Evolutionary conservation across 345 rosid species (phyloP).

Genomic region (Arabidopsis thaliana): DNA sequence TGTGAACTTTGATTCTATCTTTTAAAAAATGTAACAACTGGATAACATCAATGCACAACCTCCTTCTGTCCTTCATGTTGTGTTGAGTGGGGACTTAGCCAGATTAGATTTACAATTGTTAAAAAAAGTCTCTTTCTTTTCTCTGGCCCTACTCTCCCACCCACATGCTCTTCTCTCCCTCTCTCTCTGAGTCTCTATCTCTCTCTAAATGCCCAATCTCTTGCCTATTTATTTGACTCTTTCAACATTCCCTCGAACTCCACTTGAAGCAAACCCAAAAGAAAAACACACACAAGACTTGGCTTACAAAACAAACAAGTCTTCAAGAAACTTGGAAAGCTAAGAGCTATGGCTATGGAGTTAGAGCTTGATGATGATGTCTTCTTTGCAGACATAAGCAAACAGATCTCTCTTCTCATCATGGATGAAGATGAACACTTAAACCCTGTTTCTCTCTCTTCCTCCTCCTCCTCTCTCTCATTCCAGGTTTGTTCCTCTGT

Average conservation of each 20-base stretch:
- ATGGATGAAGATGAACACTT: slow-evolving; percentile 79
- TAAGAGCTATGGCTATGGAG: slow-evolving; percentile 59
- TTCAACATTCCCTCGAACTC: slow-evolving; percentile 46
- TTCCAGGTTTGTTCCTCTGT: slow-evolving; percentile 59
- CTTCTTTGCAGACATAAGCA: slow-evolving; percentile 90
- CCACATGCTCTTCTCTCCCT: slow-evolving; percentile 43
- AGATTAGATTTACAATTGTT: slow-evolving; percentile 39
- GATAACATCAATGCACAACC: slow-evolving; percentile 48
- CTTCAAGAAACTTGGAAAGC: slow-evolving; percentile 20
- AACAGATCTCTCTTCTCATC: slow-evolving; percentile 88
- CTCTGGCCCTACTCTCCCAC: slow-evolving; percentile 39
- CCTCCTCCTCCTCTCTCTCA: slow-evolving; percentile 59
- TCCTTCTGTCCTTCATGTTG: slow-evolving; percentile 39
- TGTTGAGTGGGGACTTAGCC: slow-evolving; percentile 45
- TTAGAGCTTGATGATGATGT: slow-evolving; percentile 90
- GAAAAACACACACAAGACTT: slow-evolving; percentile 14
- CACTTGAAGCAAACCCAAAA: slow-evolving; percentile 21
- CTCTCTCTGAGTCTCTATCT: slow-evolving; percentile 29
- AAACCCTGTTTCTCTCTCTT: slow-evolving; percentile 51
- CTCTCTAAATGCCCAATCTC: slow-evolving; percentile 7
- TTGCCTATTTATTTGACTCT: slow-evolving; percentile 47
- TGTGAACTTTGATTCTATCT: slow-evolving; percentile 38
- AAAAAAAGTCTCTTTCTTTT: slow-evolving; percentile 9
- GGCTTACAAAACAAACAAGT: slow-evolving; percentile 20
- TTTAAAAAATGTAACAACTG: slow-evolving; percentile 33